Evolutionary conservation across 208 protist species (phyloP), one percentile per base, ranked within the genome.

Genomic region (Phytomonas francai): DNA sequence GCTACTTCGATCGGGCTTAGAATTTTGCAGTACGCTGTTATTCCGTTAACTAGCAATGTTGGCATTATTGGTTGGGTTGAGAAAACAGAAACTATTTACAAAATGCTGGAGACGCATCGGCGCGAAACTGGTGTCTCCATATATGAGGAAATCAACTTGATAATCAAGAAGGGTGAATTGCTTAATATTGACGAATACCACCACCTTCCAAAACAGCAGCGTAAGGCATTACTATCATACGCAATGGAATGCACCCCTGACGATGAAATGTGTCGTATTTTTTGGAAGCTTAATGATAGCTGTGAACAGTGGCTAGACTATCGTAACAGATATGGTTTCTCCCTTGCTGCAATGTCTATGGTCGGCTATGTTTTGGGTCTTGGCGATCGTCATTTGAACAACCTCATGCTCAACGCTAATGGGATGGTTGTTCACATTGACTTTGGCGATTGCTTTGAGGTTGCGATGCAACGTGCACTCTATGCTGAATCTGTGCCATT

Each of bases 381-480:
- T 22, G 99, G 99, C 42, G 99, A 99, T 81, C 89, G 99, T 8
- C 99, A 99, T 76, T 97, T 99, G 11, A 95, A 87, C 60, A 99
- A 99, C 85, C 80, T 99, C 0, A 99, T 99, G 99, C 79, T 99
- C 5, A 88, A 99, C 71, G 91, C 97, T 30, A 87, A 91, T 25
- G 98, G 98, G 65, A 97, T 98, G 31, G 94, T 99, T 27, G 85
- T 99, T 25, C 99, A 99, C 87, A 99, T 99, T 80, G 99, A 99
- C 87, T 99, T 99, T 87, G 99, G 99, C 64, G 99, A 99, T 84
- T 99, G 99, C 78, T 99, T 99, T 74, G 99, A 99, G 79, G 97
- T 99, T 4, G 98, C 98, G 0, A 99, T 99, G 98, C 89, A 97
- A 33, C 82, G 99, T 30, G 92, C 98, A 2, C 95, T 99, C 56